phyloP scores from a whole-genome alignment of 495 filamentous ascomycete species.

The Poronia punctata region DNA sequence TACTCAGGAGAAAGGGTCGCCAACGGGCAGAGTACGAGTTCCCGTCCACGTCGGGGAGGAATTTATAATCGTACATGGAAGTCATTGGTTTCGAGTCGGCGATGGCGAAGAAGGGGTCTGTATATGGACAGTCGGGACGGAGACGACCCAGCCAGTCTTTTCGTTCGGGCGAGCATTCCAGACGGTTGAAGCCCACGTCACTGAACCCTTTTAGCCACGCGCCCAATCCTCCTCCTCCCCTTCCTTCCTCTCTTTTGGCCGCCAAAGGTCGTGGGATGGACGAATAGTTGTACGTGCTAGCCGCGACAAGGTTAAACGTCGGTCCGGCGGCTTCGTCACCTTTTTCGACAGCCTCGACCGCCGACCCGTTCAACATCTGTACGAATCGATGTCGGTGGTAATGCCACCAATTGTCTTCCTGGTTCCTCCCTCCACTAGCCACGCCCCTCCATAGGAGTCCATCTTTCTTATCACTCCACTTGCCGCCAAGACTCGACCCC shows the following conservation, averaged over 20 bases:
- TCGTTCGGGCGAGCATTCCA: slow-evolving; percentile 26
- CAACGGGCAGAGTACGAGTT: slow-evolving; percentile 58
- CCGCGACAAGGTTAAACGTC: slow-evolving; percentile 34
- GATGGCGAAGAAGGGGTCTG: slow-evolving; percentile 28
- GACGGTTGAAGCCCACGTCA: slow-evolving; percentile 35
- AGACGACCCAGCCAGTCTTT: slow-evolving; percentile 29
- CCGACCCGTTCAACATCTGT: slow-evolving; percentile 58
- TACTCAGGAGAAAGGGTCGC: slow-evolving; percentile 52
- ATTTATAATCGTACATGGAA: slow-evolving; percentile 54
- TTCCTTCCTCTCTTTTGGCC: not conserved
- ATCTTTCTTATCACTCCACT: slow-evolving; percentile 51
- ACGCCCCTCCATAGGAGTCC: slow-evolving; percentile 63
- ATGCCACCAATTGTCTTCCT: slow-evolving; percentile 53
- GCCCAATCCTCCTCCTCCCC: slow-evolving; percentile 21
- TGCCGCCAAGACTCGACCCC: slow-evolving; percentile 38
- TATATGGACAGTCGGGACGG: slow-evolving; percentile 34
- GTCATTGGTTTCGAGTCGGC: slow-evolving; percentile 31
- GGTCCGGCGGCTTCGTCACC: slow-evolving; percentile 18
- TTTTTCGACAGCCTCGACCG: slow-evolving; percentile 38
- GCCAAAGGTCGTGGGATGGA: slow-evolving; percentile 10
- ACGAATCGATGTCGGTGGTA: slow-evolving; percentile 74
- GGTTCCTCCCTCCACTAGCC: slow-evolving; percentile 62
- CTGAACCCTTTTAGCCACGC: slow-evolving; percentile 32
- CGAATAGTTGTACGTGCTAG: slow-evolving; percentile 26
- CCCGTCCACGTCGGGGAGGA: slow-evolving; percentile 55